A percentile compares a stretch with the other conserved stretches of the same genome.
These are phyloP conservation scores for Beverwykella pulmonaria DNA, from an alignment of 495 filamentous ascomycete species.

Conservation along the genomic window DNA sequence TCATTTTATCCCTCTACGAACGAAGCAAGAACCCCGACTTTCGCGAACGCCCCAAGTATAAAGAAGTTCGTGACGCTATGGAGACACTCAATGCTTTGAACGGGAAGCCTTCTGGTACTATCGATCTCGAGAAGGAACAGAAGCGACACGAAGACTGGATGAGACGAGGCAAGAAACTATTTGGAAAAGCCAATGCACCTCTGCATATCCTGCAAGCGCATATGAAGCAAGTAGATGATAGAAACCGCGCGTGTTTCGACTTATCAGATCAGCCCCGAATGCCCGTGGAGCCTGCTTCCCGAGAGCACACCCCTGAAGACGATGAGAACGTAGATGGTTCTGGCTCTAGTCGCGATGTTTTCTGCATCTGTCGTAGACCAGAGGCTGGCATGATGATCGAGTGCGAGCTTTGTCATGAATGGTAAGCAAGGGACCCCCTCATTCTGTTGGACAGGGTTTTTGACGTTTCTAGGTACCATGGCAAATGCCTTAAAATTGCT, in stretches of 20 bases:
- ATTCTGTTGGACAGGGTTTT: not conserved
- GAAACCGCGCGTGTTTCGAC: slow-evolving; percentile 90
- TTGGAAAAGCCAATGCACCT: slow-evolving; percentile 97
- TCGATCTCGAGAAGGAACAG: slow-evolving; percentile 93
- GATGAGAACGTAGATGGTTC: slow-evolving; percentile 57
- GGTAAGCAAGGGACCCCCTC: slow-evolving; percentile 57
- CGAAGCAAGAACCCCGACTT: slow-evolving; percentile 74
- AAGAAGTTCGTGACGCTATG: slow-evolving; percentile 85
- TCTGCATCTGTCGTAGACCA: slow-evolving; percentile 91
- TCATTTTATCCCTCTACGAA: slow-evolving; percentile 78
- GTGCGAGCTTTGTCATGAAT: slow-evolving; percentile 96
- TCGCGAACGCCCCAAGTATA: slow-evolving; percentile 81
- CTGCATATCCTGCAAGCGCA: slow-evolving; percentile 91
- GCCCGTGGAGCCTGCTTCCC: slow-evolving; percentile 87
- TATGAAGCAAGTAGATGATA: slow-evolving; percentile 88
- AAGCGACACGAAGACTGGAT: slow-evolving; percentile 99
- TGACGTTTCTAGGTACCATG: slow-evolving; percentile 75
- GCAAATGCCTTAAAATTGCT: slow-evolving; percentile 97
- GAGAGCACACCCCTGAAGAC: slow-evolving; percentile 78
- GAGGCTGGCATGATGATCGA: slow-evolving; percentile 99
- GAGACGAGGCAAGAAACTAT: slow-evolving; percentile 96
- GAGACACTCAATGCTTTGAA: slow-evolving; percentile 84
- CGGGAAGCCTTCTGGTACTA: slow-evolving; percentile 84
- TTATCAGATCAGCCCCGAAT: slow-evolving; percentile 84
- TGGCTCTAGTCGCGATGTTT: slow-evolving; percentile 74